Percentiles rank a stretch among this genome's conserved stretches.
These are phyloP conservation scores for Panicum virgatum DNA, from an alignment of 202 grass and related monocot species.

Conservation along the genomic window DNA sequence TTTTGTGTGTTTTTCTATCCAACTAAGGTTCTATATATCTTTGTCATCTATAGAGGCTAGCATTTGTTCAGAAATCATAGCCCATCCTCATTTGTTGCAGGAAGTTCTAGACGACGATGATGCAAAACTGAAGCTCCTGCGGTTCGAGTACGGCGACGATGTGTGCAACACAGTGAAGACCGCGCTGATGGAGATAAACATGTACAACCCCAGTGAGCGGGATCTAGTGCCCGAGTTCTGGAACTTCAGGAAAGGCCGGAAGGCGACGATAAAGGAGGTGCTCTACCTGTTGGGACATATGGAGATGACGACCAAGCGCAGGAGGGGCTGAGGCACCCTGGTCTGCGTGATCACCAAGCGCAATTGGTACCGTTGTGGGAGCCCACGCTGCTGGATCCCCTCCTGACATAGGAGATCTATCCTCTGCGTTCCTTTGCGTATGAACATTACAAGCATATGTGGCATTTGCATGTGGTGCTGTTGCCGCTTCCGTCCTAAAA, in stretches of 20 bases:
- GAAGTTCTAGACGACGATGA: slow-evolving; percentile 72
- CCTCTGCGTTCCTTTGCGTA: not conserved
- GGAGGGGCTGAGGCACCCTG: slow-evolving; percentile 31
- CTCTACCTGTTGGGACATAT: slow-evolving; percentile 61
- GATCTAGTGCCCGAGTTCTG: slow-evolving; percentile 61
- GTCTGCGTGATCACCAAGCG: not conserved
- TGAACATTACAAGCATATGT: not conserved
- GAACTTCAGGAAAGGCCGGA: slow-evolving; percentile 64
- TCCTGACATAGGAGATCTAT: slow-evolving; percentile 7
- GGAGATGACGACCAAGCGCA: slow-evolving; percentile 43
- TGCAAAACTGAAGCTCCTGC: slow-evolving; percentile 47
- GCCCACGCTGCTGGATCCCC: not conserved
- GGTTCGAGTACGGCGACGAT: slow-evolving; percentile 57
- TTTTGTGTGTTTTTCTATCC: slow-evolving; percentile 9
- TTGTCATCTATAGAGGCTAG: not conserved
- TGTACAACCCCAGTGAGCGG: slow-evolving; percentile 62
- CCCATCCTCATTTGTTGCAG: slow-evolving; percentile 32
- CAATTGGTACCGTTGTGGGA: not conserved
- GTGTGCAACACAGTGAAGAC: slow-evolving; percentile 70
- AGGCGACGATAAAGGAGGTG: slow-evolving; percentile 81
- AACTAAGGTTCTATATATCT: not conserved
- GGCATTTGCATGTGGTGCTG: slow-evolving; percentile 8
- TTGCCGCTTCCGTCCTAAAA: not conserved
- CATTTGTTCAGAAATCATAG: not conserved
- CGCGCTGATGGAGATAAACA: slow-evolving; percentile 59